A percentile compares a stretch with the other conserved stretches of the same genome.
These are phyloP conservation scores for Sanghuangporus sanghuang DNA, from an alignment of 1,284 basidiomycete genomes.

Conservation along the genomic window DNA sequence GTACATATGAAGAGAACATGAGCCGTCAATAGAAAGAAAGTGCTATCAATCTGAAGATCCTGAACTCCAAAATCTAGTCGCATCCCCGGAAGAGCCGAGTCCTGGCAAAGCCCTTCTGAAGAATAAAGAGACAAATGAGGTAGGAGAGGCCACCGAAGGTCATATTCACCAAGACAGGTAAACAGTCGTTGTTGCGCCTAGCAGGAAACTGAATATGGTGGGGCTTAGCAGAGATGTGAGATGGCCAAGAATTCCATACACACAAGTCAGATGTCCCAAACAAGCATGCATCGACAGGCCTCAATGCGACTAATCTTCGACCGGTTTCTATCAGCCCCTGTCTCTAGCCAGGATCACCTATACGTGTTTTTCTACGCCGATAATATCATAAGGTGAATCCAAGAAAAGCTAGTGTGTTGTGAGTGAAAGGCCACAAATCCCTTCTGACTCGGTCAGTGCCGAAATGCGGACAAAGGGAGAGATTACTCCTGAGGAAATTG, in stretches of 20 bases:
- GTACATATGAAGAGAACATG: background rate
- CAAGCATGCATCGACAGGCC: background rate
- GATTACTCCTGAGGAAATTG: no score
- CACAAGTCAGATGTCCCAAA: background rate
- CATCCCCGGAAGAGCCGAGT: background rate
- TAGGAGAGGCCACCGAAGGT: no score
- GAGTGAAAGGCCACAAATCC: no score
- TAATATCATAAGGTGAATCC: no score
- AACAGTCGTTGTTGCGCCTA: background rate
- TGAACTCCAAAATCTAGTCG: background rate
- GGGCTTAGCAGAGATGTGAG: background rate
- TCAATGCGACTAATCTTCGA: no score
- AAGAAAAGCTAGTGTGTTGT: no score
- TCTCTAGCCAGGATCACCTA: no score
- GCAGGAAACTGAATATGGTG: background rate
- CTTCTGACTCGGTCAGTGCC: no score
- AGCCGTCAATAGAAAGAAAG: background rate
- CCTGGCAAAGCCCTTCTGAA: background rate
- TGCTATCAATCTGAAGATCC: background rate
- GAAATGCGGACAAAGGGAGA: no score
- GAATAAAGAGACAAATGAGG: background rate
- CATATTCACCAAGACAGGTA: background rate
- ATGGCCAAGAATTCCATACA: background rate
- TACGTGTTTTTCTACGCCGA: no score
- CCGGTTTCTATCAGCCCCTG: no score